A percentile compares a stretch with the other conserved stretches of the same genome.
Evolutionary conservation across 1,139 yeast species (phyloP).

Genomic region (Suhomyces maxii): DNA sequence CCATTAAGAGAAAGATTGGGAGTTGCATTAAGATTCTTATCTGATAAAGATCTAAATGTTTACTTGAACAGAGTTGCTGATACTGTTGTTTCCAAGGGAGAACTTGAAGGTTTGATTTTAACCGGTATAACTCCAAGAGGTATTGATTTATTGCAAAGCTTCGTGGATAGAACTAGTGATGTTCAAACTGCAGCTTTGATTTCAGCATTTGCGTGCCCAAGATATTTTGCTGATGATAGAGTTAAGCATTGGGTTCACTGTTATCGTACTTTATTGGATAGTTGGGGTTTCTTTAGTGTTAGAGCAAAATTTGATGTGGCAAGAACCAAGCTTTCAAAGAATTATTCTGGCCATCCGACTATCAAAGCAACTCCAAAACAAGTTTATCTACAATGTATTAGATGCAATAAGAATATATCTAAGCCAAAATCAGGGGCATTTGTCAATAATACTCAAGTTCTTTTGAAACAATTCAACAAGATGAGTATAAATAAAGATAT

Average conservation of each 20-base stretch:
- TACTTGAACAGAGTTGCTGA: conserved; percentile 72
- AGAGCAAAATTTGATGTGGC: conserved; percentile 87
- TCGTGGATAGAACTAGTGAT: conserved; percentile 87
- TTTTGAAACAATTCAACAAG: conserved; percentile 43
- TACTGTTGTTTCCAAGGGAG: conserved; percentile 73
- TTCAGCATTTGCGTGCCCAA: conserved; percentile 77
- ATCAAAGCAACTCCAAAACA: conserved; percentile 65
- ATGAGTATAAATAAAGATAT: conserved; percentile 21
- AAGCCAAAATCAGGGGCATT: conserved; percentile 18
- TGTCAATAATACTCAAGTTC: conserved; percentile 19
- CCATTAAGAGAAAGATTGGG: conserved; percentile 89
- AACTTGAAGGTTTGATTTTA: conserved; percentile 82
- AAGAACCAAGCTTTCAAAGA: conserved; percentile 63
- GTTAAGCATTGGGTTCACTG: conserved; percentile 77
- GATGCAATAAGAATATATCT: conserved; percentile 74
- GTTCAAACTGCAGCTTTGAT: conserved; percentile 90
- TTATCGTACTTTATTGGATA: conserved; percentile 72
- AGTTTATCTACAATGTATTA: conserved; percentile 73
- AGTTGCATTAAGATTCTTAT: conserved; percentile 80
- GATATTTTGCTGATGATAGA: conserved; percentile 70
- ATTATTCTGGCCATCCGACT: conserved; percentile 48
- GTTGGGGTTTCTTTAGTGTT: conserved; percentile 77
- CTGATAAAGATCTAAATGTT: conserved; percentile 71
- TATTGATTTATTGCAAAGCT: conserved; percentile 77
- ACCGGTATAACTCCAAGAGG: conserved; percentile 90